Percentiles rank a stretch among this genome's conserved stretches.
Evolutionary conservation across 179 eudicot species (phyloP).

Genomic region (Sideroxylon spinosum): DNA sequence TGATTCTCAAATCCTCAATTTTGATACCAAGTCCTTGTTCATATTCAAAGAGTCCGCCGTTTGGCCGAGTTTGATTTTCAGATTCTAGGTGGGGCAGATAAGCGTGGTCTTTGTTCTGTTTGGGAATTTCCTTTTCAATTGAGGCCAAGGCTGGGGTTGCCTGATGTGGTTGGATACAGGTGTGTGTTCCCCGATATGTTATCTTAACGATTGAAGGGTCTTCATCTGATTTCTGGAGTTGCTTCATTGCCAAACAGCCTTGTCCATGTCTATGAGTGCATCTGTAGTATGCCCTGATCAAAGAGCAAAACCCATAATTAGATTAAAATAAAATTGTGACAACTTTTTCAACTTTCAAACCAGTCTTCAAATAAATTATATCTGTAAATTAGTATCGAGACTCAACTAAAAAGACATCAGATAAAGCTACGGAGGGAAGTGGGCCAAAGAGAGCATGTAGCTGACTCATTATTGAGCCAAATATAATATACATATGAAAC

Average conservation of each 20-base stretch:
- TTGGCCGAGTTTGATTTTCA: slow-evolving; percentile 16
- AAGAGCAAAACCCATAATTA: slow-evolving; percentile 5
- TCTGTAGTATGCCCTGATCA: slow-evolving; percentile 71
- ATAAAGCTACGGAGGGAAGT: too few species aligned
- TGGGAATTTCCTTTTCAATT: slow-evolving; percentile 27
- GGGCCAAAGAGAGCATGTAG: too few species aligned
- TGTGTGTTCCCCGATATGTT: slow-evolving; percentile 65
- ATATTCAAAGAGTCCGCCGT: slow-evolving; percentile 21
- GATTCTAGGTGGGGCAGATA: slow-evolving; percentile 1
- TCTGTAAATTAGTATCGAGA: background rate
- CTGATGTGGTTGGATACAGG: slow-evolving; percentile 33
- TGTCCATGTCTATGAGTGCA: slow-evolving; percentile 68
- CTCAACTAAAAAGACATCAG: background rate
- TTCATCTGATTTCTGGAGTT: slow-evolving; percentile 63
- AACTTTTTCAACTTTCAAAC: background rate
- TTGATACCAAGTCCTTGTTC: slow-evolving; percentile 24
- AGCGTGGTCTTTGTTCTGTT: slow-evolving; percentile 17
- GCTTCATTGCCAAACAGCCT: slow-evolving; percentile 74
- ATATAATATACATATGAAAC: background rate
- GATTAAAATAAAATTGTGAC: background rate
- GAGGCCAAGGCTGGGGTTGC: slow-evolving; percentile 32
- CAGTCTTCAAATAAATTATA: background rate
- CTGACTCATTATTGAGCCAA: background rate
- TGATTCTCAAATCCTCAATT: slow-evolving; percentile 23
- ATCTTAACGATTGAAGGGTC: slow-evolving; percentile 51